phyloP scores from a whole-genome alignment of 495 filamentous ascomycete genomes.

The Neurospora hispaniola region DNA sequence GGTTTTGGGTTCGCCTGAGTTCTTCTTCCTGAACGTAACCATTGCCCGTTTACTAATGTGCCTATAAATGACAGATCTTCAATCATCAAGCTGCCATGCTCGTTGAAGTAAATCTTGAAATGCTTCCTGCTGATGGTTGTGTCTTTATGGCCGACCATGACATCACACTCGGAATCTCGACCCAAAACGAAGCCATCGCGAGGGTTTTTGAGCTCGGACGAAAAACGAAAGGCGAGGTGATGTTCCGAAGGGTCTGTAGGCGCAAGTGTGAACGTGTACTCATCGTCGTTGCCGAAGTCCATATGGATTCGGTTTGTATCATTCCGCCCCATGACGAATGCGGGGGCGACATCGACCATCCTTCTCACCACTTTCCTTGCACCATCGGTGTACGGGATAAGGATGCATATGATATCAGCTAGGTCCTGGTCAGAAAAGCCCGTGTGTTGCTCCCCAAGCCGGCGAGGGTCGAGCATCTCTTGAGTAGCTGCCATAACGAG shows the following conservation, averaged over 20 bases:
- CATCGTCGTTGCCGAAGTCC: conserved; percentile 32
- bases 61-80: conserved; percentile 90
- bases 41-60: conserved; percentile 64
- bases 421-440: conserved; percentile 71
- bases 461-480: conserved; percentile 66
- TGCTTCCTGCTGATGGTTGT: conserved; percentile 75
- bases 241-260: conserved; percentile 39
- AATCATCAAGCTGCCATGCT: conserved; percentile 72
- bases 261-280: conserved; percentile 32
- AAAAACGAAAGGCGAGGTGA: conserved; percentile 74
- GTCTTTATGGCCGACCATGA: conserved; percentile 49
- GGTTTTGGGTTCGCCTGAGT: conserved; percentile 10
- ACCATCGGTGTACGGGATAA: conserved; percentile 64
- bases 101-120: conserved; percentile 81
- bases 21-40: conserved; percentile 38
- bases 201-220: conserved; percentile 54
- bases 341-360: conserved; percentile 35
- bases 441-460: conserved; percentile 63
- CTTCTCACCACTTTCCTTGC: conserved; percentile 57
- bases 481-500: conserved; percentile 52
- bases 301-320: conserved; percentile 40
- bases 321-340: conserved; percentile 26
- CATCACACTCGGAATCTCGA: conserved; percentile 61
- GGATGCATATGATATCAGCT: conserved; percentile 78
- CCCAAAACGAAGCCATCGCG: conserved; percentile 73